Base-by-base conservation (phyloP, 208 protist species). In the Trypanosoma boissoni region DNA sequence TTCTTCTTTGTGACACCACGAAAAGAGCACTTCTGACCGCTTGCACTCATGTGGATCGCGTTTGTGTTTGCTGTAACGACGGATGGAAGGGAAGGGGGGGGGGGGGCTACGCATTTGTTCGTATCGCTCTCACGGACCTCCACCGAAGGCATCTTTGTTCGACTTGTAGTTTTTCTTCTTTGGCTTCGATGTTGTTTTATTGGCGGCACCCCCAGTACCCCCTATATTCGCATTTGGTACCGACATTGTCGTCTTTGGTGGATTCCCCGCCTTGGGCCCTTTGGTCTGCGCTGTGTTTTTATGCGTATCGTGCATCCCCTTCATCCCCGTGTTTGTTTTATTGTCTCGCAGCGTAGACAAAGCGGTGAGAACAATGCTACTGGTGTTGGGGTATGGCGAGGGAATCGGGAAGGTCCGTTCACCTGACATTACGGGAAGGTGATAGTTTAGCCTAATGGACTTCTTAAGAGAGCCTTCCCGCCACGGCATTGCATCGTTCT, bases 1-100 rank as follows among this genome's bases (percentile, higher is more conserved):
- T 54, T 28, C 32, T 68, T 68, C n/a, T 43, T 44, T 56, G 62
- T 12, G 46, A 32, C 55, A 58, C 62, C 64, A 20, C 51, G 64
- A 20, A 69, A 28, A n/a, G 55, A 58, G 48, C 32, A 69, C 27
- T 63, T 61, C 8, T 61, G 45, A 12, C 64, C 64, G n/a, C 32
- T 57, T 14, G 57, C 64, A 56, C 32, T 58, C 6, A 12, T 16
- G 21, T 63, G 43, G 28, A 58, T 51, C 4, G 48, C 36, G 37
- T n/a, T 52, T 3, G 5, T 46, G n/a, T 49, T 63, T 3, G 39
- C 55, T 36, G 53, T 14, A 1, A 31, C n/a, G n/a, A n/a, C n/a
- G n/a, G n/a, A n/a, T n/a, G n/a, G n/a, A n/a, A n/a, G n/a, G n/a
- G n/a, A n/a, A n/a, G n/a, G n/a, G n/a, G n/a, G n/a, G n/a, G n/a